Evolutionary conservation across 2,329 filamentous ascomycete species (phyloP).

Genomic region (Colletotrichum noveboracense): DNA sequence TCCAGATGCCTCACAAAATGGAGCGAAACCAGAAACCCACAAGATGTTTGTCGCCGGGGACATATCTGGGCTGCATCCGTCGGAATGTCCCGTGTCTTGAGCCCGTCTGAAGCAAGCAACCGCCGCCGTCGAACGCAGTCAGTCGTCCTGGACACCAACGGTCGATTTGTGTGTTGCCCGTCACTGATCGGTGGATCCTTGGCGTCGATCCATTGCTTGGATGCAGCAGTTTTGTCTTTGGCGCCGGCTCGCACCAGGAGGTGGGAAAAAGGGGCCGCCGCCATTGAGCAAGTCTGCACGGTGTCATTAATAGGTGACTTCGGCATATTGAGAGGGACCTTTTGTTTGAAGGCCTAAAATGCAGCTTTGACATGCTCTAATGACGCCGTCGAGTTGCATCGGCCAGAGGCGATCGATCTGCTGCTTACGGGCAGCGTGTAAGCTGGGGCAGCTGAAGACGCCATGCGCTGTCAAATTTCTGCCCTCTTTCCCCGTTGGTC

Average conservation of each 20-base stretch:
- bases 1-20: background rate
- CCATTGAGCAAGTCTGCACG: background rate
- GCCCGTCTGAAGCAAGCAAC: background rate
- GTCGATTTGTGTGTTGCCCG: background rate
- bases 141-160: background rate
- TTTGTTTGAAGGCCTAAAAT: background rate
- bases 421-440: background rate
- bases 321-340: background rate
- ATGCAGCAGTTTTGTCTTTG: background rate
- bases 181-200: background rate
- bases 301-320: background rate
- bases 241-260: background rate
- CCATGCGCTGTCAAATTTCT: background rate
- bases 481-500: background rate
- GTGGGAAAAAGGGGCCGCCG: background rate
- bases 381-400: background rate
- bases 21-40: background rate
- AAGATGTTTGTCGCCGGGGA: background rate
- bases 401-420: background rate
- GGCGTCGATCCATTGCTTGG: constrained; percentile 12
- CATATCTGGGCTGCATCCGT: background rate
- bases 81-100: background rate
- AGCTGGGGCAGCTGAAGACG: background rate
- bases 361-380: background rate
- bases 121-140: background rate